Evolutionary conservation across 345 rosid species (phyloP).

Genomic region (Balakata baccata): DNA sequence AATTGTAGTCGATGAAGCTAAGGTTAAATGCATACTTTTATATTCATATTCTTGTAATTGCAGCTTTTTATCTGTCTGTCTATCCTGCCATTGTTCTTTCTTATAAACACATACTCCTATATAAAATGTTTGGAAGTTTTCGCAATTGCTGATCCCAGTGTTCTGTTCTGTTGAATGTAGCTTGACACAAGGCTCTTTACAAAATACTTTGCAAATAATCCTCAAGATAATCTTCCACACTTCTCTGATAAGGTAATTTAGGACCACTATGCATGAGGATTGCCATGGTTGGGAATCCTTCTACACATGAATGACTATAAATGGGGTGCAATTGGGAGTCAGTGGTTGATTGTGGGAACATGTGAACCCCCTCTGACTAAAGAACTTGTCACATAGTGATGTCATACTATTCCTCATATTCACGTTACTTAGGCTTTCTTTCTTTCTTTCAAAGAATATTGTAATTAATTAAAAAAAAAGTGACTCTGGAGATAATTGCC

Average conservation of each 20-base stretch:
- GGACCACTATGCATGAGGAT: neutral
- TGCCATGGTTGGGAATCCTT: neutral
- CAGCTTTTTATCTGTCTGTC: neutral
- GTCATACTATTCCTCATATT: no score
- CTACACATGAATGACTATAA: neutral
- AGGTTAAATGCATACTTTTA: constrained; percentile 35
- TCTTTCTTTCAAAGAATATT: no score
- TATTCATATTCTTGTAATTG: neutral
- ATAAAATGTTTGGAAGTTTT: neutral
- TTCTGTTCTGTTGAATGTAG: constrained; percentile 33
- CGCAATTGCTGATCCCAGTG: neutral
- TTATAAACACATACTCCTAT: no score
- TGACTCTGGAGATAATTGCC: neutral
- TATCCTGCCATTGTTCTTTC: neutral
- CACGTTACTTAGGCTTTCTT: no score
- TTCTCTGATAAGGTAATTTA: constrained; percentile 62
- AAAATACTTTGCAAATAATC: constrained; percentile 52
- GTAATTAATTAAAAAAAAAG: no score
- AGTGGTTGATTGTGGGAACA: no score
- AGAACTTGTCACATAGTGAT: no score
- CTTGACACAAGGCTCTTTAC: constrained; percentile 57
- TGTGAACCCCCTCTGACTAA: no score
- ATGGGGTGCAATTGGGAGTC: no score
- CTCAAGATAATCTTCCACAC: constrained; percentile 58
- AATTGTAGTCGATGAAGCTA: constrained; percentile 58